A percentile compares a stretch with the other conserved stretches of the same genome.
Conservation (phyloP, 192 early-diverging fungal species). For the Phycomyces nitens region DNA sequence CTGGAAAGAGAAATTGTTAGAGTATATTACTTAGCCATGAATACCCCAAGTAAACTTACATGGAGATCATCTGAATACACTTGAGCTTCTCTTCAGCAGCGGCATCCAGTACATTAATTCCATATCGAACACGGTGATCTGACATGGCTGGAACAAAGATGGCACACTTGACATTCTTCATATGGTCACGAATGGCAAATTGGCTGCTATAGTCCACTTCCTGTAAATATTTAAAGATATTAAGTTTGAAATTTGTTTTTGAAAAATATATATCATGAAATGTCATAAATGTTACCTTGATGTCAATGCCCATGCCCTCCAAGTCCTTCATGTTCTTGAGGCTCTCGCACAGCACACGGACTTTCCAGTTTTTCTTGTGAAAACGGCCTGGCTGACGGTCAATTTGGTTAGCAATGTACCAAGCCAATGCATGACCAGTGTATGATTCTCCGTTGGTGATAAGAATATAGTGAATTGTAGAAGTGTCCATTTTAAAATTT, state of each 20-base stretch:
- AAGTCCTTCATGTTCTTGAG: background rate
- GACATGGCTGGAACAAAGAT: background rate
- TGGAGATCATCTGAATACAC: conserved; percentile 1
- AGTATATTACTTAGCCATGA: background rate
- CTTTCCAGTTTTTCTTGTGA: background rate
- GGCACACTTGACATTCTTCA: background rate
- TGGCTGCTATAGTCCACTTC: conserved; percentile 3
- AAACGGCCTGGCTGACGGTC: background rate
- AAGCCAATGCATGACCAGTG: background rate
- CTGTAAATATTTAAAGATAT: no score
- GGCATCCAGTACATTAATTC: background rate
- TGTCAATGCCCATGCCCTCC: background rate
- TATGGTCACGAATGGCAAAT: background rate
- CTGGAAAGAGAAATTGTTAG: background rate
- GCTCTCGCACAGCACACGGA: background rate
- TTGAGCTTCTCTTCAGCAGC: background rate
- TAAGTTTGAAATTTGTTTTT: no score
- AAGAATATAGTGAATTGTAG: background rate
- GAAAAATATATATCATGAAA: no score
- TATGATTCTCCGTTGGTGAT: conserved; percentile 1
- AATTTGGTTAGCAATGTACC: conserved; percentile 4
- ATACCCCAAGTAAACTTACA: background rate
- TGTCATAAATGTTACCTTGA: no score
- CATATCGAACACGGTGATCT: background rate
- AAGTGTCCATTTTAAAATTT: background rate